Conservation (phyloP, 1,284 basidiomycete species). For the Malassezia sympodialis region DNA sequence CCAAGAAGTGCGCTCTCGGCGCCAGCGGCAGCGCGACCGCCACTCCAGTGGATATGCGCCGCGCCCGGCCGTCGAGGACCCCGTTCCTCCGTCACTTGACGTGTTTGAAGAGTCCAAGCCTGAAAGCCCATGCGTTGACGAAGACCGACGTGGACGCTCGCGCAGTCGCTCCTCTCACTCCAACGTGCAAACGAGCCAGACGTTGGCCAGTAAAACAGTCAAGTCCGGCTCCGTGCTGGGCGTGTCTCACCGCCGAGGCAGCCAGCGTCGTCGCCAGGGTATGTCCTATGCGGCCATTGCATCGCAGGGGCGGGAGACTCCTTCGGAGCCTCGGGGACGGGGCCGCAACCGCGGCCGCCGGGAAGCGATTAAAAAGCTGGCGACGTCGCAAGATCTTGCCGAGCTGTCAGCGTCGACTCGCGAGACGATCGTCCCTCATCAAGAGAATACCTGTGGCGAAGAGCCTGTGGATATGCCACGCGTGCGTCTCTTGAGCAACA, state of each 20-base stretch:
- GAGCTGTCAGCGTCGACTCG: background rate
- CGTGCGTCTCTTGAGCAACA: slow-evolving; percentile 35
- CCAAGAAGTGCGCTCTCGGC: slow-evolving; percentile 18
- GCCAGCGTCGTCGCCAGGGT: background rate
- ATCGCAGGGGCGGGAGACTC: background rate
- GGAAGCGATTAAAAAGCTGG: slow-evolving; percentile 27
- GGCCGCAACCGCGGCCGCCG: slow-evolving; percentile 19
- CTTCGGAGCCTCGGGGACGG: background rate
- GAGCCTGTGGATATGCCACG: slow-evolving; percentile 14
- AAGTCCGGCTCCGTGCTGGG: background rate
- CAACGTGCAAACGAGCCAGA: slow-evolving; percentile 25
- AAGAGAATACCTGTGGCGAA: background rate
- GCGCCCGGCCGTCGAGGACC: slow-evolving; percentile 34
- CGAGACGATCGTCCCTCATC: background rate
- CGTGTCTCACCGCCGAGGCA: background rate
- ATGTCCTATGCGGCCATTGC: slow-evolving; percentile 3
- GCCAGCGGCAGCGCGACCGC: slow-evolving; percentile 16
- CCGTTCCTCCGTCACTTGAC: slow-evolving; percentile 24
- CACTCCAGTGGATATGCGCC: slow-evolving; percentile 12
- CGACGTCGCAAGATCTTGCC: slow-evolving; percentile 11
- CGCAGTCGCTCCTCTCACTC: background rate
- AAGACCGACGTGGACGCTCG: slow-evolving; percentile 3
- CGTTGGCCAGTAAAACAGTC: slow-evolving; percentile 18
- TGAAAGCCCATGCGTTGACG: slow-evolving; percentile 7
- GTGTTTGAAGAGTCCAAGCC: slow-evolving; percentile 21